Evolutionary conservation across 805 yeast species (phyloP).

Genomic region (Metschnikowia chrysomelidarum): DNA sequence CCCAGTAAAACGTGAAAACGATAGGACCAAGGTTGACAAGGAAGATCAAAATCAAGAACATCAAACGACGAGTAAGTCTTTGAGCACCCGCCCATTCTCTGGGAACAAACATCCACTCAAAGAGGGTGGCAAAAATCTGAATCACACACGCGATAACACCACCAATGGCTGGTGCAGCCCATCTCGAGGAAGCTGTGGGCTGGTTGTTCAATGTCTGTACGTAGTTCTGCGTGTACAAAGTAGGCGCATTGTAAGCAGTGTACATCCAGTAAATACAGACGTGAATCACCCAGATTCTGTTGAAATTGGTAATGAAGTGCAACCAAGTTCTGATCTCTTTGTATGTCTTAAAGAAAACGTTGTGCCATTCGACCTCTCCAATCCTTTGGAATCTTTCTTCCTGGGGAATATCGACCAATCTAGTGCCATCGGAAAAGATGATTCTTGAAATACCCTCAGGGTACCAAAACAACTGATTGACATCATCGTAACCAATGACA

Average conservation of each 20-base stretch:
- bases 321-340: slow-evolving; percentile 74
- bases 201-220: slow-evolving; percentile 77
- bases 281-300: slow-evolving; percentile 94
- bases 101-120: slow-evolving; percentile 96
- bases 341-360: slow-evolving; percentile 82
- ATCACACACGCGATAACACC: slow-evolving; percentile 82
- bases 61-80: slow-evolving; percentile 83
- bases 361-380: slow-evolving; percentile 90
- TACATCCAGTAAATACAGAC: slow-evolving; percentile 92
- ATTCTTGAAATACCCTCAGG: slow-evolving; percentile 98
- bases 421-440: slow-evolving; percentile 85
- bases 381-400: slow-evolving; percentile 86
- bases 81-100: slow-evolving; percentile 99
- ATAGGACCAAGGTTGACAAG: slow-evolving; percentile 80
- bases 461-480: slow-evolving; percentile 98
- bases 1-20: slow-evolving; percentile 79
- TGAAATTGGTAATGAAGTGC: slow-evolving; percentile 70
- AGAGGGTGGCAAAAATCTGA: slow-evolving; percentile 82
- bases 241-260: slow-evolving; percentile 87
- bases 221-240: slow-evolving; percentile 84
- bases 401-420: slow-evolving; percentile 84
- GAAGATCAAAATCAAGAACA: slow-evolving; percentile 67
- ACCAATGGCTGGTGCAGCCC: slow-evolving; percentile 93
- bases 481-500: slow-evolving; percentile 93
- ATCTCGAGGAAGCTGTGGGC: slow-evolving; percentile 86